Evolutionary conservation across 2,329 filamentous ascomycete species (phyloP).

Genomic region (Gaeumannomyces tritici): DNA sequence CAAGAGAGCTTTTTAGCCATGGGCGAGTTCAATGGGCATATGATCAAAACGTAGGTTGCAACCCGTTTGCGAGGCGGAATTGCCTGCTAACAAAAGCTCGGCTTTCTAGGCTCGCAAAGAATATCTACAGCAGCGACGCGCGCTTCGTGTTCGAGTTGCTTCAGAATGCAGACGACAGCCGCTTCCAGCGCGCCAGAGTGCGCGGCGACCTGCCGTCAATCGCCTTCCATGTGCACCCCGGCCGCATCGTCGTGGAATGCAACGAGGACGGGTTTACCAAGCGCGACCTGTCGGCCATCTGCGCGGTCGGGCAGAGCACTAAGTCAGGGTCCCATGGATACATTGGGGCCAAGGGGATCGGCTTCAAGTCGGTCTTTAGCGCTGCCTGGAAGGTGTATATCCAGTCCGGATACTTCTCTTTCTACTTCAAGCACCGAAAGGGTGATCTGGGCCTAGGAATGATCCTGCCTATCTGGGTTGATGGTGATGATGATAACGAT

Average conservation of each 20-base stretch:
- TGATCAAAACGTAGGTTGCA: neutral
- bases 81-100: neutral
- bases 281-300: conserved; percentile 34
- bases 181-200: neutral
- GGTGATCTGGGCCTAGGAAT: conserved; percentile 39
- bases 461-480: conserved; percentile 33
- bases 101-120: conserved; percentile 25
- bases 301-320: conserved; percentile 32
- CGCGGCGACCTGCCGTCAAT: conserved; percentile 17
- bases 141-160: conserved; percentile 43
- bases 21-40: neutral
- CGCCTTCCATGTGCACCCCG: conserved; percentile 23
- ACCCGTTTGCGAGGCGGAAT: neutral
- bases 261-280: conserved; percentile 37
- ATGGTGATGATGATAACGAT: conserved; percentile 7
- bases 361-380: conserved; percentile 42
- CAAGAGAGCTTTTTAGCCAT: neutral
- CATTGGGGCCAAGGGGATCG: conserved; percentile 41
- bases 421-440: conserved; percentile 28
- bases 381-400: conserved; percentile 33
- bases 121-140: conserved; percentile 30
- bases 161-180: conserved; percentile 45
- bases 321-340: conserved; percentile 23
- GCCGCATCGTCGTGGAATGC: conserved; percentile 33
- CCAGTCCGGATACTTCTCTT: conserved; percentile 31